These are phyloP conservation scores for Mycena rebaudengoi DNA, from an alignment of 768 basidiomycete species.

Conservation along the genomic window DNA sequence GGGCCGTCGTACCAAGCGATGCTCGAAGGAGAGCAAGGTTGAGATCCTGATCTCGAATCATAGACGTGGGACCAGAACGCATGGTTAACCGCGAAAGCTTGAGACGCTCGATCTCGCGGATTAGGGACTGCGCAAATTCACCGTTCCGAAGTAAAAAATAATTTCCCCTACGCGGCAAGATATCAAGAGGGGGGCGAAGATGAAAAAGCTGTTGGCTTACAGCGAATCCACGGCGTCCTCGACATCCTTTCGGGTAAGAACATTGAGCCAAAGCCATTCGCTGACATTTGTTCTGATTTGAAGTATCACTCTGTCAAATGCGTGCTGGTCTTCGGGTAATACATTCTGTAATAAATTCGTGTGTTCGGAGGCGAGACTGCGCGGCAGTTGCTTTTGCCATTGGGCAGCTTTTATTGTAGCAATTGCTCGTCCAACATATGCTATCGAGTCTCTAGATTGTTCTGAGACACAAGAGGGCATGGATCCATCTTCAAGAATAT, in stretches of 20 bases:
- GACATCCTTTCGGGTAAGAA: slow-evolving; percentile 84
- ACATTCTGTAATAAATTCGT: slow-evolving; percentile 70
- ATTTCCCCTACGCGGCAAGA: slow-evolving; percentile 65
- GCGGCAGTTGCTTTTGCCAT: slow-evolving; percentile 82
- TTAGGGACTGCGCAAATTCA: slow-evolving; percentile 84
- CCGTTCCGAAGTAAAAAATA: slow-evolving; percentile 92
- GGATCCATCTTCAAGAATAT: slow-evolving; percentile 66
- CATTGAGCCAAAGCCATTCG: slow-evolving; percentile 95
- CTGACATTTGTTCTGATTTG: slow-evolving; percentile 84
- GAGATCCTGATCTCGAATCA: slow-evolving; percentile 92
- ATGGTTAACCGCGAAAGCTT: slow-evolving; percentile 80
- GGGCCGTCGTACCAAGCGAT: slow-evolving; percentile 87
- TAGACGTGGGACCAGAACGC: slow-evolving; percentile 68
- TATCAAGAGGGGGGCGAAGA: not conserved
- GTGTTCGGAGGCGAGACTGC: slow-evolving; percentile 69
- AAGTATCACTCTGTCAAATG: slow-evolving; percentile 77
- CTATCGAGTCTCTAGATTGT: slow-evolving; percentile 81
- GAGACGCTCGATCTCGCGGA: slow-evolving; percentile 86
- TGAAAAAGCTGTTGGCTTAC: slow-evolving; percentile 52
- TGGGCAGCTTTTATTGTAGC: slow-evolving; percentile 83
- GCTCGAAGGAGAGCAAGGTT: slow-evolving; percentile 88
- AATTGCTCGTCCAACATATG: slow-evolving; percentile 88
- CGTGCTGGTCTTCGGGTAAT: slow-evolving; percentile 78
- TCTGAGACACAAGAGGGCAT: slow-evolving; percentile 80
- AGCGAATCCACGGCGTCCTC: slow-evolving; percentile 86